Base-by-base conservation (phyloP, 805 yeast genomes). In the Starmerella apicola region DNA sequence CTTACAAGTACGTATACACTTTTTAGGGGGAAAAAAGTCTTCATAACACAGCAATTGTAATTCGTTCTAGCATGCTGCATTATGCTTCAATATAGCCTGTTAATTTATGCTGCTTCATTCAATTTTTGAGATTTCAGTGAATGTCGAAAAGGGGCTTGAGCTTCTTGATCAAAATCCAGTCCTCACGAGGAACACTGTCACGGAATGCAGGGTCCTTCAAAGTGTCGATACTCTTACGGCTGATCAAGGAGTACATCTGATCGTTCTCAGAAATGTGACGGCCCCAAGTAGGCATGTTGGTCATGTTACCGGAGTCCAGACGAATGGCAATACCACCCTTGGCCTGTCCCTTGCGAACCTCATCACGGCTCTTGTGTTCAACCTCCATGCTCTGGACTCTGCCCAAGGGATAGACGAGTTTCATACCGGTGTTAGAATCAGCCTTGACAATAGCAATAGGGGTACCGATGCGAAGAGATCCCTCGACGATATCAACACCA, bases 301-400 rank as follows among this genome's bases (percentile, higher is more conserved):
- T 70, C 32, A 94, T 81, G 50, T 94, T 86, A 4, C 60, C 56
- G 54, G 83, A 80, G 42, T 91, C 98, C 56, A 91, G 71, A 69
- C 98, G 78, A 81, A 91, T 82, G 47, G 99, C 98, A 48, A 88
- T 97, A 74, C 99, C 99, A 21, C 95, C 96, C 52, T 81, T 74
- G 10, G 97, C 83, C 64, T 82, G 94, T 34, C 96, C 95, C 71
- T 83, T 91, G 67, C 84, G 81, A 34, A 86, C 94, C 23, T 67
- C 62, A 41, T 74, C 81, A 22, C 68, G 70, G 26, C 95, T 65
- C 63, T 82, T 82, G 67, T 91, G 98, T 65, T 88, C 93, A 38
- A 91, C 95, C 66, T 91, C 97, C 60, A 91, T 68, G n/a, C 95
- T 82, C 16, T 68, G 76, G 40, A 91, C 96, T 55, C 74, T 80